phyloP scores from a whole-genome alignment of 1,284 basidiomycete species.

The Filobasidium uniguttulatum region DNA sequence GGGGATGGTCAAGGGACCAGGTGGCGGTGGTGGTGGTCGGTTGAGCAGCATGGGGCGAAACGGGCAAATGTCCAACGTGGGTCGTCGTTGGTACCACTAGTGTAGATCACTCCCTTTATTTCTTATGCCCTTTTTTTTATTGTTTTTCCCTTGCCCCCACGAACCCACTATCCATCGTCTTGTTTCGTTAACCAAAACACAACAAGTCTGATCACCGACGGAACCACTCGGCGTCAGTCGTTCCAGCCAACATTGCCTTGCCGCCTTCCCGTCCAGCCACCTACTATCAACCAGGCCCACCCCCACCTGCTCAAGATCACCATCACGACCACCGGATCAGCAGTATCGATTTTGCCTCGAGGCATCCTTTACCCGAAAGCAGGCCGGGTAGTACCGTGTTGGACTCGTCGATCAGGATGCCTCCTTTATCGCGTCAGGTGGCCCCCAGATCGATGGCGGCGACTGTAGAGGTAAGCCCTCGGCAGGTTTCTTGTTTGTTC shows the following conservation, averaged over 20 bases:
- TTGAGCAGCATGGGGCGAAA: too few relatives aligned
- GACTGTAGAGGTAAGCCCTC: constrained; percentile 11
- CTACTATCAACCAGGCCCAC: too few relatives aligned
- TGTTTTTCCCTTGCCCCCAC: too few relatives aligned
- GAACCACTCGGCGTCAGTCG: not conserved
- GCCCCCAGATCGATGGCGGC: constrained; percentile 5
- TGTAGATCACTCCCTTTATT: not conserved
- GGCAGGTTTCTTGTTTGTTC: too few relatives aligned
- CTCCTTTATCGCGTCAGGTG: too few relatives aligned
- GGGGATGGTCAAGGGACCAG: not conserved
- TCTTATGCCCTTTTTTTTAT: constrained; percentile 1
- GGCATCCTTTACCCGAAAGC: constrained; percentile 11
- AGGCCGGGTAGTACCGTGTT: constrained; percentile 1
- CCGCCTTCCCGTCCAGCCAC: constrained; percentile 3
- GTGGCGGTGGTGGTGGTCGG: too few relatives aligned
- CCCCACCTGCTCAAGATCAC: too few relatives aligned
- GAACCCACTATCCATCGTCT: too few relatives aligned
- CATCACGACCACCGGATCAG: not conserved
- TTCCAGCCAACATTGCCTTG: constrained; percentile 10
- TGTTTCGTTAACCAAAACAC: not conserved
- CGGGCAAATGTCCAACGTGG: constrained; percentile 8
- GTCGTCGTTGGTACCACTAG: constrained; percentile 7
- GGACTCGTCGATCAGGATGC: not conserved
- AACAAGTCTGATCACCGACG: not conserved
- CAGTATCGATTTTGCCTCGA: constrained; percentile 10